These are phyloP conservation scores for Phaeotremella skinneri DNA, from an alignment of 768 basidiomycete species.

Conservation along the genomic window DNA sequence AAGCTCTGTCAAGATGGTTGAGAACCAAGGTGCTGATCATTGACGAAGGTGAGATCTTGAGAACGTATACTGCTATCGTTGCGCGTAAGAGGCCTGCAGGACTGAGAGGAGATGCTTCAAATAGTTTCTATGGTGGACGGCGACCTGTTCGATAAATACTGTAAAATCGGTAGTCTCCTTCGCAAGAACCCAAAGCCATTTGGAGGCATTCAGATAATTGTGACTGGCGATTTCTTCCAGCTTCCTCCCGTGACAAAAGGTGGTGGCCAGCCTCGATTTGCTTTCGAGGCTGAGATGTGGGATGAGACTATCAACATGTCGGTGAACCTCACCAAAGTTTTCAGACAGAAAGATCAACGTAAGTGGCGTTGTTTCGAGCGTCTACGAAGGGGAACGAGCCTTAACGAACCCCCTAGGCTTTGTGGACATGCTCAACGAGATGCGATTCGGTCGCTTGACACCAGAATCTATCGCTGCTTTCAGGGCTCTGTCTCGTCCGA, in stretches of 20 bases:
- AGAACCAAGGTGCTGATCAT: constrained; percentile 82
- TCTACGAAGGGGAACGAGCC: background rate
- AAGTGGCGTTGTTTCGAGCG: constrained; percentile 25
- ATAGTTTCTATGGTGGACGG: constrained; percentile 97
- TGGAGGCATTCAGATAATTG: constrained; percentile 90
- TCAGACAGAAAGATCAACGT: constrained; percentile 91
- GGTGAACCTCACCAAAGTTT: constrained; percentile 92
- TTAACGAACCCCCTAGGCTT: constrained; percentile 61
- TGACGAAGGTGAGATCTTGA: constrained; percentile 74
- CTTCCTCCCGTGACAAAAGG: constrained; percentile 83
- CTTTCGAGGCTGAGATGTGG: constrained; percentile 87
- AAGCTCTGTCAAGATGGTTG: constrained; percentile 74
- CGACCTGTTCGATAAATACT: constrained; percentile 76
- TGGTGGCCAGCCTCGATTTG: constrained; percentile 67
- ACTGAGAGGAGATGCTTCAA: constrained; percentile 8
- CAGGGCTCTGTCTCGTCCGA: constrained; percentile 64
- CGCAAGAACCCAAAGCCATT: constrained; percentile 69
- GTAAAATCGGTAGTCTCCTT: constrained; percentile 64
- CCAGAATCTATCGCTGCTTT: constrained; percentile 68
- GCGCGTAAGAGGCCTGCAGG: background rate
- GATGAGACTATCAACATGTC: constrained; percentile 68
- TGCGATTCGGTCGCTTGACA: constrained; percentile 82
- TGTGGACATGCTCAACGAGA: constrained; percentile 95
- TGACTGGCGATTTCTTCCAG: constrained; percentile 98
- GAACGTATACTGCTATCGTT: no score